Evolutionary conservation across 2,329 filamentous ascomycete species (phyloP).

Genomic region (Xylariomycetidae sp.): DNA sequence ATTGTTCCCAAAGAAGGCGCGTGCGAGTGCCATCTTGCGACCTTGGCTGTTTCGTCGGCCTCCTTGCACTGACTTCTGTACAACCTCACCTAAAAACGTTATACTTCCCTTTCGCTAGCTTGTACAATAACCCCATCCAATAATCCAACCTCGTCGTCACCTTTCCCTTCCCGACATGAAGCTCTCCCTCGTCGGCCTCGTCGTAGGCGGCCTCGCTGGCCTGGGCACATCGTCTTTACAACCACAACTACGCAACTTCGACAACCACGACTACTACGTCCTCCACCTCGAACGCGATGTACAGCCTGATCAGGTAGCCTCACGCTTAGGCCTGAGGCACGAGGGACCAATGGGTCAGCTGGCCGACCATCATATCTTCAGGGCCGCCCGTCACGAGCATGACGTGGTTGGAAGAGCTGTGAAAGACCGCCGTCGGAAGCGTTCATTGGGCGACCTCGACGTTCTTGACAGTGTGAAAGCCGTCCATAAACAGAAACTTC

Average conservation of each 20-base stretch:
- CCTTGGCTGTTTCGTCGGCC: too few species aligned
- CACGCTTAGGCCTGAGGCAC: constrained; percentile 68
- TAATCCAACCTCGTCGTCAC: not conserved
- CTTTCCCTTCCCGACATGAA: constrained; percentile 38
- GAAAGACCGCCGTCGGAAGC: constrained; percentile 55
- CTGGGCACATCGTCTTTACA: constrained; percentile 45
- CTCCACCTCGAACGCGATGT: constrained; percentile 69
- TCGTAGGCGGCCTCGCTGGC: constrained; percentile 41
- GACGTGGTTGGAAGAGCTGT: constrained; percentile 56
- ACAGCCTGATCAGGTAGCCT: constrained; percentile 65
- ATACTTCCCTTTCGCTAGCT: constrained; percentile 1
- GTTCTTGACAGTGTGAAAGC: constrained; percentile 71
- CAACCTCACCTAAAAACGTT: not conserved
- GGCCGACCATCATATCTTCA: constrained; percentile 80
- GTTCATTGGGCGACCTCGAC: constrained; percentile 47
- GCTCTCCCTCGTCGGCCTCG: constrained; percentile 48
- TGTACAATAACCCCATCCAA: constrained; percentile 1
- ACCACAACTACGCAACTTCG: constrained; percentile 63
- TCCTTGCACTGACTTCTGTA: too few species aligned
- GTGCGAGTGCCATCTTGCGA: too few species aligned
- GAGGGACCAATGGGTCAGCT: constrained; percentile 79
- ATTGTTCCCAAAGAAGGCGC: too few species aligned
- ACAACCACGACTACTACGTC: constrained; percentile 86
- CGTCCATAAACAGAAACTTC: constrained; percentile 66
- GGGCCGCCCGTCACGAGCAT: constrained; percentile 56